Percentiles rank a stretch among this genome's conserved stretches.
Conservation (phyloP, 2,329 filamentous ascomycete genomes). For the Xylariales sp. region DNA sequence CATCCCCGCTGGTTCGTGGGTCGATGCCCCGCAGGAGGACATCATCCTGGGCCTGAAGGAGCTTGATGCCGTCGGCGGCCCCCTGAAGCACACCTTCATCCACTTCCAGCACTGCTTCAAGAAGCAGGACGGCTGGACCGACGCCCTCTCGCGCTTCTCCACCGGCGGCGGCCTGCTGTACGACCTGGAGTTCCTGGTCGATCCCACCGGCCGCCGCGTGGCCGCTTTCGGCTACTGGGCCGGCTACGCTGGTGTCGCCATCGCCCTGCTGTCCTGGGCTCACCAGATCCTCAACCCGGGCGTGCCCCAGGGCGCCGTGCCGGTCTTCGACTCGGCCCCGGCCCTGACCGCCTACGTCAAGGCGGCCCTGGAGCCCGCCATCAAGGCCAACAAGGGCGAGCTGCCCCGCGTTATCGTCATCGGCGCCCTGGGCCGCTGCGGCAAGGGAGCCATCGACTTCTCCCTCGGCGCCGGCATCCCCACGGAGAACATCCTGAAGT, state of each 20-base stretch:
- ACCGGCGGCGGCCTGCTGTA: conserved; percentile 72
- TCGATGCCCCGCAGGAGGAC: conserved; percentile 60
- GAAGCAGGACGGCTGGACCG: conserved; percentile 73
- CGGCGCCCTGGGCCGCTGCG: conserved; percentile 79
- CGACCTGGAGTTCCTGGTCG: conserved; percentile 82
- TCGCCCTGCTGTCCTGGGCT: conserved; percentile 77
- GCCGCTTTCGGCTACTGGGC: conserved; percentile 72
- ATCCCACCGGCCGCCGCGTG: conserved; percentile 62
- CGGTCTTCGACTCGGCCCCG: conserved; percentile 69
- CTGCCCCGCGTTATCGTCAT: conserved; percentile 77
- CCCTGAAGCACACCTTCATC: conserved; percentile 68
- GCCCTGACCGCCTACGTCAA: conserved; percentile 72
- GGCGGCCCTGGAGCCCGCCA: conserved; percentile 61
- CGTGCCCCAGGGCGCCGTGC: conserved; percentile 61
- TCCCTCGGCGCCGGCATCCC: conserved; percentile 71
- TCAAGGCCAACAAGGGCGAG: conserved; percentile 58
- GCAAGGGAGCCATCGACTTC: conserved; percentile 77
- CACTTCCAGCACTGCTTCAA: conserved; percentile 75
- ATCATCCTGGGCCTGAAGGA: conserved; percentile 77
- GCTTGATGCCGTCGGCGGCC: conserved; percentile 42
- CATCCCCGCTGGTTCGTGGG: conserved; percentile 64
- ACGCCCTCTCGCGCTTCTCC: conserved; percentile 74
- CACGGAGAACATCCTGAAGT: conserved; percentile 60
- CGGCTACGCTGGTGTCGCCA: conserved; percentile 69
- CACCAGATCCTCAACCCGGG: conserved; percentile 72